Base-by-base conservation (phyloP, 345 rosid genomes). In the Orychophragmus violaceus region DNA sequence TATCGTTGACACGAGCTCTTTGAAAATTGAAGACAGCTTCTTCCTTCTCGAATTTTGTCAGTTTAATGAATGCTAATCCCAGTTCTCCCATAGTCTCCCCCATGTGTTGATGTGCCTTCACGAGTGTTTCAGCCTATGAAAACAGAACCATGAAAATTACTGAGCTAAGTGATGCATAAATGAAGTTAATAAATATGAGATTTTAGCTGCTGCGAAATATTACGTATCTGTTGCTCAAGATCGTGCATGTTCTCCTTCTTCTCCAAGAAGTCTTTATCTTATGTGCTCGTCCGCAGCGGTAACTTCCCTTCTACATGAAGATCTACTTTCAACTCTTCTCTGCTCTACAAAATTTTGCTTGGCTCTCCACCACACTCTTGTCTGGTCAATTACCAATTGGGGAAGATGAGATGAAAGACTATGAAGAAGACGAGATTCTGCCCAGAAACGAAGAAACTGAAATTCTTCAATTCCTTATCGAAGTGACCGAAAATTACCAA, bases 291-390 rank as follows among this genome's bases (percentile, higher is more conserved):
- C 2, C 79, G 77, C 64, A 85, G 59, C 0, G 90, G 89, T 35
- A 86, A 67, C 80, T 76, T 90, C 74, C 97, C 97, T 69, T 85
- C 86, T 32, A 80, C 90, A 79, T 80, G 86, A 72, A 93, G 80
- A 66, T 90, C 90, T 33, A 79, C 81, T 79, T 68, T 90, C 69
- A 93, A 93, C 77, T 74, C 95, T 78, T 75, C 96, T 84, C 81
- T 90, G 97, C 82, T 93, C 97, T 18, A 93, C 92, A 18, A 93
- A 93, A 46, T 90, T 95, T 84, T 88, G 96, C 92, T 79, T 93
- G 96, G 33, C 92, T 82, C 85, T 90, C 98, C n/a, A 93, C 96
- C 3, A 93, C 92, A 46, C 76, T 93, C 84, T 93, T 93, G 60
- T 93, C 97, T 8, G 98, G 97, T 29, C 98, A n/a, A n/a, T n/a